A percentile compares a stretch with the other conserved stretches of the same genome.
These are phyloP conservation scores for Arthrobotrys sinensis DNA, from an alignment of 2,329 filamentous ascomycete genomes.

Conservation along the genomic window DNA sequence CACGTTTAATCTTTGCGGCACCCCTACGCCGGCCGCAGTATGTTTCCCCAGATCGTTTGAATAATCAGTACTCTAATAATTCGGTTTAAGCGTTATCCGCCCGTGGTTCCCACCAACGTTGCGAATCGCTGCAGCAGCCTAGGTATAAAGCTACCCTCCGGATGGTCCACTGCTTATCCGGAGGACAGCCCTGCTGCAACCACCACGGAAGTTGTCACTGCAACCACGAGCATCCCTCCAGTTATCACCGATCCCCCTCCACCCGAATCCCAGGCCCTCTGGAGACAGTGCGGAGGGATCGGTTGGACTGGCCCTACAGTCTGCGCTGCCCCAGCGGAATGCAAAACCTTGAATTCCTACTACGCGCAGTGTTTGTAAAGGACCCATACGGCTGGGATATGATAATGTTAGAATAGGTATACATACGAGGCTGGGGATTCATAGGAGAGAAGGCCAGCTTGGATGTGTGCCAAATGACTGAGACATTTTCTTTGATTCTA, in stretches of 20 bases:
- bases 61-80: not conserved
- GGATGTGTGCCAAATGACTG: constrained; percentile 1
- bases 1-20: constrained; percentile 4
- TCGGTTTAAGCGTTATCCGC: constrained; percentile 18
- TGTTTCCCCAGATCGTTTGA: not conserved
- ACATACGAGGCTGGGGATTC: constrained; percentile 1
- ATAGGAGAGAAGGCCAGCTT: not conserved
- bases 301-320: constrained; percentile 66
- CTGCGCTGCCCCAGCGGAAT: constrained; percentile 65
- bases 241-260: not conserved
- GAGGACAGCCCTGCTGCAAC: not conserved
- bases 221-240: not conserved
- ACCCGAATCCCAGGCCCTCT: not conserved
- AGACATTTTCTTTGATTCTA: constrained; percentile 53
- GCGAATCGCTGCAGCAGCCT: constrained; percentile 11
- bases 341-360: constrained; percentile 66
- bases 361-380: constrained; percentile 67
- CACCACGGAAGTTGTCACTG: not conserved
- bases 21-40: constrained; percentile 17
- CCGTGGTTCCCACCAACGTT: constrained; percentile 18
- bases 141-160: constrained; percentile 18
- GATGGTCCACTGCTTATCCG: constrained; percentile 38
- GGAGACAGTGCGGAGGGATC: constrained; percentile 66
- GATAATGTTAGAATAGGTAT: not conserved
- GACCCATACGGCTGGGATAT: not conserved